These are phyloP conservation scores for Dichomitus squalens DNA, from an alignment of 1,284 basidiomycete species.

Conservation along the genomic window DNA sequence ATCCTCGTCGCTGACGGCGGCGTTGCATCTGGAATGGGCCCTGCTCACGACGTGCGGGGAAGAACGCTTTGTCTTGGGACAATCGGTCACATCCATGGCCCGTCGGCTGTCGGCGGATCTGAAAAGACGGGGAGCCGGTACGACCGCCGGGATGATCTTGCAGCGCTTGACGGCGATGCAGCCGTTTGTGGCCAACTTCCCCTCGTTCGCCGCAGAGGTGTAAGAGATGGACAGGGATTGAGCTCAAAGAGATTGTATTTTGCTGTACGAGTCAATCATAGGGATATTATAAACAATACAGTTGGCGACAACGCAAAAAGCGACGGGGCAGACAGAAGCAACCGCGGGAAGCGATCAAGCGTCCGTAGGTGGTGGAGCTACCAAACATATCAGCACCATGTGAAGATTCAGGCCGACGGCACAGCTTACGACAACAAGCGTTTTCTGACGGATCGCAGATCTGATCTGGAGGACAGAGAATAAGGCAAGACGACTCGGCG, in stretches of 20 bases:
- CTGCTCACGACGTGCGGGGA: slow-evolving; percentile 54
- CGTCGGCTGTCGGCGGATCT: slow-evolving; percentile 61
- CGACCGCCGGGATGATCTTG: slow-evolving; percentile 53
- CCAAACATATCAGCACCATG: slow-evolving; percentile 1
- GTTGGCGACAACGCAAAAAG: not conserved
- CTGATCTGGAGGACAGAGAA: slow-evolving; percentile 58
- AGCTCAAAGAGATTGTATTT: no score
- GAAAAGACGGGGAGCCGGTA: slow-evolving; percentile 50
- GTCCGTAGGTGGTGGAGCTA: slow-evolving; percentile 51
- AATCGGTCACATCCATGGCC: slow-evolving; percentile 63
- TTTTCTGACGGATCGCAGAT: slow-evolving; percentile 71
- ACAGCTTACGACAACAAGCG: slow-evolving; percentile 76
- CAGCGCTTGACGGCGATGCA: slow-evolving; percentile 63
- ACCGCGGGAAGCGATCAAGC: slow-evolving; percentile 36
- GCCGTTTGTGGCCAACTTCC: slow-evolving; percentile 72
- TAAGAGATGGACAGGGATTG: no score
- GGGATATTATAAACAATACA: not conserved
- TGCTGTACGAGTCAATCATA: not conserved
- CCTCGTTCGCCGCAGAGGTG: slow-evolving; percentile 57
- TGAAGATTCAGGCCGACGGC: not conserved
- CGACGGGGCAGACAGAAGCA: not conserved
- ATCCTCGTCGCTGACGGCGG: slow-evolving; percentile 62
- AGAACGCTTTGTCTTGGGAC: slow-evolving; percentile 52
- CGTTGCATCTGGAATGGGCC: slow-evolving; percentile 71
- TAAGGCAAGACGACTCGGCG: slow-evolving; percentile 39